Evolutionary conservation across 2,329 filamentous ascomycete genomes (phyloP), one percentile per base, ranked within the genome.

Genomic region (Fusarium veterinarium): DNA sequence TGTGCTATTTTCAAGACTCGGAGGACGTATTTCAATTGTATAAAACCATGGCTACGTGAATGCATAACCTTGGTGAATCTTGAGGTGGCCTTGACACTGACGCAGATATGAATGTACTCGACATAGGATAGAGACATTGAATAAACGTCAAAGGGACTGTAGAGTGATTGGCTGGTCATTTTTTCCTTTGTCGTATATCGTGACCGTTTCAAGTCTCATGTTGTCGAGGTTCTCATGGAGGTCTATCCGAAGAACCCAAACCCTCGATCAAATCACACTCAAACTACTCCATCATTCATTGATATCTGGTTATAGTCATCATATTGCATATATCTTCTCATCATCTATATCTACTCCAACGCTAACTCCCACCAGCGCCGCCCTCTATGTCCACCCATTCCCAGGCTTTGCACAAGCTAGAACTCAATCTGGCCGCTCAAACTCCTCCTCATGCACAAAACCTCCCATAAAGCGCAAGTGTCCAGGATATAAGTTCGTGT

Each of bases 401-500:
- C 31, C 38, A 35, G 41, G 28, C 37, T 53, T 67, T 37, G 60
- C 56, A 38, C 37, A 68, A 46, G 37, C 46, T 35, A 31, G 23
- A 55, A 38, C n/a, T 20, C 45, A 48, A 61, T 48, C 35, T 60
- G 14, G 20, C 41, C 17, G 20, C 17, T 62, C 41, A 44, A 49
- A 17, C 20, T 23, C 31, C 23, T 57, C 45, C 58, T 45, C 62
- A 30, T 56, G 35, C 51, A 69, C 51, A 37, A 31, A 40, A 31
- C 35, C 10, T 31, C 30, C 17, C 35, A 28, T 41, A 35, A 48
- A 67, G 41, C 56, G 51, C 48, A 35, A 49, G 45, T 51, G 56
- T 60, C 52, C 62, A 45, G 60, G 63, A 65, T 68, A 64, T 57
- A 68, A 58, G 55, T 68, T 74, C 60, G 42, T 74, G 48, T 49